These are phyloP conservation scores for Wickerhamiella australiensis DNA, from an alignment of 805 yeast genomes.

Conservation along the genomic window DNA sequence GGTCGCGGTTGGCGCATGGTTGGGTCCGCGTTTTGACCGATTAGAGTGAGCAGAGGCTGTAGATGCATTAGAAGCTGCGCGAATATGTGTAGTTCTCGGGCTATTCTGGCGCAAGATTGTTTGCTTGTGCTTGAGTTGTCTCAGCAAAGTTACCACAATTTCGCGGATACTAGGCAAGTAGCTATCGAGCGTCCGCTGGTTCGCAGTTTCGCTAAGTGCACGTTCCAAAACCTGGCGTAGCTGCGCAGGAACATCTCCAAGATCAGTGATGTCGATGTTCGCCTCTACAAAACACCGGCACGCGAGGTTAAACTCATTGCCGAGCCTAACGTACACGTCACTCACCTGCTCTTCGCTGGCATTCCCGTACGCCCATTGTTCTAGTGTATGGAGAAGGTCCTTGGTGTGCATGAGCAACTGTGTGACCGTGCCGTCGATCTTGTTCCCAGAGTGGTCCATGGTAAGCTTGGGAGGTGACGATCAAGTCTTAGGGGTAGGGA, in stretches of 20 bases:
- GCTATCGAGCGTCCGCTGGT: conserved; percentile 66
- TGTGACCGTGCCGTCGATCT: conserved; percentile 29
- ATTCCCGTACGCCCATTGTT: conserved; percentile 78
- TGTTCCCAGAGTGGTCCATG: conserved; percentile 8
- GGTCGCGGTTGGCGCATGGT: conserved; percentile 7
- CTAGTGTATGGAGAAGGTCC: conserved; percentile 69
- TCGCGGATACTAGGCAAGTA: conserved; percentile 77
- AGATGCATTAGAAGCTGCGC: conserved; percentile 10
- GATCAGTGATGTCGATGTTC: conserved; percentile 64
- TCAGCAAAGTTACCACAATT: conserved; percentile 68
- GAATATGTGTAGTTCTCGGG: neutral
- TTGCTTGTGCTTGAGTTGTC: conserved; percentile 72
- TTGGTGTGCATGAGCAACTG: conserved; percentile 77
- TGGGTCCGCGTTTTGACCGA: conserved; percentile 2
- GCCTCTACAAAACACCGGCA: conserved; percentile 65
- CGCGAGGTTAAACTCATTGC: conserved; percentile 84
- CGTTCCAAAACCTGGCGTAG: conserved; percentile 70
- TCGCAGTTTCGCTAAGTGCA: conserved; percentile 73
- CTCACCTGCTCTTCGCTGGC: conserved; percentile 78
- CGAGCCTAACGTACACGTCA: conserved; percentile 79
- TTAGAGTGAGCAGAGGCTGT: neutral
- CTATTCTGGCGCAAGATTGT: conserved; percentile 32
- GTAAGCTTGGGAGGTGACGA: conserved; percentile 4
- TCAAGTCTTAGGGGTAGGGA: neutral
- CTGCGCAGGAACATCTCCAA: conserved; percentile 83